These are phyloP conservation scores for Emericellopsis cladophorae DNA, from an alignment of 2,329 filamentous ascomycete species.

Conservation along the genomic window DNA sequence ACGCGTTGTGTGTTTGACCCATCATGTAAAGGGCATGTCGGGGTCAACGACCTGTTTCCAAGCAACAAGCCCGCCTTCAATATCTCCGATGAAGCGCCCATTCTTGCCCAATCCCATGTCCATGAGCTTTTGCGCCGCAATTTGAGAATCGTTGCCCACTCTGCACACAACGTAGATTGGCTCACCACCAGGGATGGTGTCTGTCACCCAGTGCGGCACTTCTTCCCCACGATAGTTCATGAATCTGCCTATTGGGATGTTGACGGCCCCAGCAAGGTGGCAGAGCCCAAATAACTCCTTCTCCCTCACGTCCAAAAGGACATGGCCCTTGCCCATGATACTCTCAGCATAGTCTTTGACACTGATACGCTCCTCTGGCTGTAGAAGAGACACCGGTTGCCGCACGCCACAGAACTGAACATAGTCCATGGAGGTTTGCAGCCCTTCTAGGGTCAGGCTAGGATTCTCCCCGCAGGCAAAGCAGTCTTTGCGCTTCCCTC, in stretches of 20 bases:
- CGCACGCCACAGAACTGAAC: slow-evolving; percentile 68
- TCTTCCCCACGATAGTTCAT: slow-evolving; percentile 31
- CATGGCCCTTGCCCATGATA: slow-evolving; percentile 19
- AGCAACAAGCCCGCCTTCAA: slow-evolving; percentile 57
- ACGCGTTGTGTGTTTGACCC: not conserved
- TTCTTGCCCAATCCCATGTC: slow-evolving; percentile 40
- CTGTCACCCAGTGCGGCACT: slow-evolving; percentile 23
- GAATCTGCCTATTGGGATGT: slow-evolving; percentile 46
- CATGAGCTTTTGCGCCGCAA: slow-evolving; percentile 53
- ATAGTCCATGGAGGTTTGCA: slow-evolving; percentile 64
- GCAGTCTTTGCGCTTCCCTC: slow-evolving; percentile 56
- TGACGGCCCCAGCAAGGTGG: slow-evolving; percentile 62
- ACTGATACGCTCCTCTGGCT: slow-evolving; percentile 53
- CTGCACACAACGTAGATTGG: slow-evolving; percentile 64
- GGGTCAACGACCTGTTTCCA: slow-evolving; percentile 60
- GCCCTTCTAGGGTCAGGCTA: slow-evolving; percentile 47
- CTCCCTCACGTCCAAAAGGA: slow-evolving; percentile 75
- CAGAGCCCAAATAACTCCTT: slow-evolving; percentile 76
- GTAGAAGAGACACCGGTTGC: slow-evolving; percentile 41
- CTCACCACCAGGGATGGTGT: slow-evolving; percentile 21
- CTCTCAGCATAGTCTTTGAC: slow-evolving; percentile 39
- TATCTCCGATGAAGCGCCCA: slow-evolving; percentile 54
- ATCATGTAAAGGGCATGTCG: slow-evolving; percentile 36
- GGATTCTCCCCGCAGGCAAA: slow-evolving; percentile 59
- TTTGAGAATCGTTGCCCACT: slow-evolving; percentile 67